A percentile compares a stretch with the other conserved stretches of the same genome.
Conservation (phyloP, 2,329 filamentous ascomycete species). For the Xenosphaeropsis pyriputrescens region DNA sequence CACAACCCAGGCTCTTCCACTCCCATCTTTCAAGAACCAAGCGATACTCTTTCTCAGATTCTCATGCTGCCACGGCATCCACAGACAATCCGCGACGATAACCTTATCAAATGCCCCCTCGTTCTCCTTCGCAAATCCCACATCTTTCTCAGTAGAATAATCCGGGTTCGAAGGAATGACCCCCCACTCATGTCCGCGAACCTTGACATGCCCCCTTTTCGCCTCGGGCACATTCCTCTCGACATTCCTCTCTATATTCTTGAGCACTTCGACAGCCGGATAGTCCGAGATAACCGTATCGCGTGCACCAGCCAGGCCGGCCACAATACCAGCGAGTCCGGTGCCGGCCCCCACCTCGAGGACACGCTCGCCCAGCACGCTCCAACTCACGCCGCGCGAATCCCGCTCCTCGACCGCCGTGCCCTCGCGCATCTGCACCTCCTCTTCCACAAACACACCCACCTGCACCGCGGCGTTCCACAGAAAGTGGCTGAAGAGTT, state of each 20-base stretch:
- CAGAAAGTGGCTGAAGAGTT: conserved; percentile 56
- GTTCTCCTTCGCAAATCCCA: conserved; percentile 4
- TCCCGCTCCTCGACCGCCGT: conserved; percentile 9
- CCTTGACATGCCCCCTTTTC: conserved; percentile 18
- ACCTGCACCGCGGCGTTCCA: conserved; percentile 52
- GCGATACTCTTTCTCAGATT: conserved; percentile 47
- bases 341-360: conserved; percentile 57
- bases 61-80: conserved; percentile 61
- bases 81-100: conserved; percentile 59
- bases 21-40: conserved; percentile 36
- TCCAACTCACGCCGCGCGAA: conserved; percentile 20
- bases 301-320: conserved; percentile 28
- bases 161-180: conserved; percentile 17
- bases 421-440: conserved; percentile 3
- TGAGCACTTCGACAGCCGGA: conserved; percentile 42
- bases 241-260: conserved; percentile 43
- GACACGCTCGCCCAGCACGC: conserved; percentile 33
- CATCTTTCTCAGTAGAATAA: conserved; percentile 4
- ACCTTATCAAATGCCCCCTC: conserved; percentile 37
- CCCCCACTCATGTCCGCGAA: conserved; percentile 54
- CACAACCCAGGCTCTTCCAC: conserved; percentile 45
- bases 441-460: conserved; percentile 36
- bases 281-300: conserved; percentile 53
- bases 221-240: conserved; percentile 30
- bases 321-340: conserved; percentile 35